phyloP scores from a whole-genome alignment of 345 rosid species.

The Eucalyptus tenuipes region DNA sequence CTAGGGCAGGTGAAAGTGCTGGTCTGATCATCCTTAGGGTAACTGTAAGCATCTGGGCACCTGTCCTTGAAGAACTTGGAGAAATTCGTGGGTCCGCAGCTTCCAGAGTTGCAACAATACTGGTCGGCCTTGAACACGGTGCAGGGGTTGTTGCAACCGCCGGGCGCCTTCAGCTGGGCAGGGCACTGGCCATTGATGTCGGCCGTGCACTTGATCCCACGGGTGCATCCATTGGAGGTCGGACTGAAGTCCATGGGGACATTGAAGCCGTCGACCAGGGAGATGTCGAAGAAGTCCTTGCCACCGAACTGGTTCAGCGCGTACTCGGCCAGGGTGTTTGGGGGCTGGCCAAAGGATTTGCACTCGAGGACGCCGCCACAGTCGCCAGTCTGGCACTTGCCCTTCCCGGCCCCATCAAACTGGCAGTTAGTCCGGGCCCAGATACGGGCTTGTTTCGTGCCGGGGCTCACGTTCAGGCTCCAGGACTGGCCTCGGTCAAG shows the following conservation, averaged over 20 bases:
- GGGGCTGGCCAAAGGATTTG: conserved; percentile 6
- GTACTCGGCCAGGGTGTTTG: conserved; percentile 11
- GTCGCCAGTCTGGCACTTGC: conserved; percentile 14
- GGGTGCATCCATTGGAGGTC: not conserved
- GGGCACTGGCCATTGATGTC: conserved; percentile 15
- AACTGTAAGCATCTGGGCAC: conserved; percentile 14
- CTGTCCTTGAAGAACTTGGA: conserved; percentile 7
- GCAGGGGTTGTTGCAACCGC: conserved; percentile 21
- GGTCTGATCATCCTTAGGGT: conserved; percentile 15
- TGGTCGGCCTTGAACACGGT: conserved; percentile 13
- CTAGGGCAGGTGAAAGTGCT: conserved; percentile 18
- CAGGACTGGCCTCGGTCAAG: conserved; percentile 6
- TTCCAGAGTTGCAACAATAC: conserved; percentile 6
- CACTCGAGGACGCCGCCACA: conserved; percentile 10
- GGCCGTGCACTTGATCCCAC: conserved; percentile 1
- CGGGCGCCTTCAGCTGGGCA: not conserved
- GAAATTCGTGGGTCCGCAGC: not conserved
- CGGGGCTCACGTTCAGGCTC: not conserved
- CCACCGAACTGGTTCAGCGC: conserved; percentile 5
- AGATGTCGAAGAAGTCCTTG: conserved; percentile 15
- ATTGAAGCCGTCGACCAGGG: conserved; percentile 19
- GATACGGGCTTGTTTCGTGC: conserved; percentile 8
- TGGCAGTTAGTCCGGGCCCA: conserved; percentile 17
- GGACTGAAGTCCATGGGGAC: conserved; percentile 19
- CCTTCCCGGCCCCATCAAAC: conserved; percentile 5